These are phyloP conservation scores for Aspergillus tamarii DNA, from an alignment of 2,329 filamentous ascomycete species.

Conservation along the genomic window DNA sequence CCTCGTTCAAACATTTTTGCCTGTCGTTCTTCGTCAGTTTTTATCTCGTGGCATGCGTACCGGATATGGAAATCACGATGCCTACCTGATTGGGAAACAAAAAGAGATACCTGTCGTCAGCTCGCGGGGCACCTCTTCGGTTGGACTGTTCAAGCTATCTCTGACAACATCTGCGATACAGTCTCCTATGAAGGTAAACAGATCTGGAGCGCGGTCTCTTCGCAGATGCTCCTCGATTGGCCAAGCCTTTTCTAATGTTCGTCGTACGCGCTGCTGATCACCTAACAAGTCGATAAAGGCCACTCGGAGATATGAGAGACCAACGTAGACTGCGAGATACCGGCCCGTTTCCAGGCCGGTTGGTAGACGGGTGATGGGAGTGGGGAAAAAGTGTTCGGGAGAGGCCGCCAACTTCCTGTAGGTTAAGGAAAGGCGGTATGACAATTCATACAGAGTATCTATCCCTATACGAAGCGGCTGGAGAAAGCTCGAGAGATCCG, in stretches of 20 bases:
- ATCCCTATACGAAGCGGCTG: conserved; percentile 34
- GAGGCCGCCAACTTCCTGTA: conserved; percentile 41
- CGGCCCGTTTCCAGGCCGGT: conserved; percentile 55
- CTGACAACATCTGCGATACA: conserved; percentile 73
- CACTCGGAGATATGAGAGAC: conserved; percentile 55
- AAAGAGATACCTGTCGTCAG: conserved; percentile 47
- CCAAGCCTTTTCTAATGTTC: conserved; percentile 71
- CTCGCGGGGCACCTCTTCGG: conserved; percentile 34
- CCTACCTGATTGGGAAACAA: conserved; percentile 48
- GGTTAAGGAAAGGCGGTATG: conserved; percentile 39
- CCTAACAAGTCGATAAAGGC: conserved; percentile 55
- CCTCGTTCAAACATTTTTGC: conserved; percentile 54
- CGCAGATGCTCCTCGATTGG: conserved; percentile 74
- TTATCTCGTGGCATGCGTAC: too few relatives aligned
- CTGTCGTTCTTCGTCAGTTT: conserved; percentile 25
- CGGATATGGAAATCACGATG: neutral
- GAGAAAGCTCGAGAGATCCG: conserved; percentile 24
- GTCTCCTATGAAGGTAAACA: conserved; percentile 76
- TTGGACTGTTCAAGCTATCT: conserved; percentile 44
- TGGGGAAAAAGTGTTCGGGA: conserved; percentile 48
- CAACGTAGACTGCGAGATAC: conserved; percentile 58
- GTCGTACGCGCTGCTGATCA: conserved; percentile 54
- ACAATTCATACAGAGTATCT: conserved; percentile 37
- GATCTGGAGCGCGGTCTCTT: conserved; percentile 67
- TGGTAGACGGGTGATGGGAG: conserved; percentile 44